Evolutionary conservation across 352 stramenopile genomes (phyloP).

Genomic region (Pythium periplocum): DNA sequence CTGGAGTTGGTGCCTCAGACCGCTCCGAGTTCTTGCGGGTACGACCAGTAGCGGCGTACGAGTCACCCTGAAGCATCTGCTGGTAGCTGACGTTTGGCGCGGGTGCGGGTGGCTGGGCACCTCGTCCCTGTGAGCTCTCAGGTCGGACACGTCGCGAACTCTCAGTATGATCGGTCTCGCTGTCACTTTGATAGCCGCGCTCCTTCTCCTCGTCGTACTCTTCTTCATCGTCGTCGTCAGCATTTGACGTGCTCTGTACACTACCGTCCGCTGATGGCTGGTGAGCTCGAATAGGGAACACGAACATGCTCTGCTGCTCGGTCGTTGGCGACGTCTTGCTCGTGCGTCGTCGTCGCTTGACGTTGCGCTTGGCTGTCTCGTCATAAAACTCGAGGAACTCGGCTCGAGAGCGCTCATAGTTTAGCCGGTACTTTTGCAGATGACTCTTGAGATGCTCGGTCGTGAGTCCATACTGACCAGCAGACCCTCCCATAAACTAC

Average conservation of each 20-base stretch:
- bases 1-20: no score
- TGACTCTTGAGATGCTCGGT: slow-evolving; percentile 85
- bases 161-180: no score
- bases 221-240: slow-evolving; percentile 8
- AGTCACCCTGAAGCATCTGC: no score
- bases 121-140: no score
- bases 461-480: slow-evolving; percentile 21
- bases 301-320: slow-evolving; percentile 74
- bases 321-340: slow-evolving; percentile 39
- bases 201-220: slow-evolving; percentile 9
- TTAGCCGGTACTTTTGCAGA: slow-evolving; percentile 85
- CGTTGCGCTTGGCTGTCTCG: slow-evolving; percentile 44
- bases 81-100: no score
- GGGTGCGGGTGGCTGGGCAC: no score
- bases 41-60: no score
- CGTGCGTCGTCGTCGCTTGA: slow-evolving; percentile 41
- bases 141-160: no score
- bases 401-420: slow-evolving; percentile 76
- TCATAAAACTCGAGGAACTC: slow-evolving; percentile 86
- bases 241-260: neutral
- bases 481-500: slow-evolving; percentile 60
- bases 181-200: no score
- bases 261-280: neutral
- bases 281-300: slow-evolving; percentile 62
- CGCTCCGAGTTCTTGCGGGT: no score